phyloP scores from a whole-genome alignment of 805 yeast species.

The Pichia membranifaciens region DNA sequence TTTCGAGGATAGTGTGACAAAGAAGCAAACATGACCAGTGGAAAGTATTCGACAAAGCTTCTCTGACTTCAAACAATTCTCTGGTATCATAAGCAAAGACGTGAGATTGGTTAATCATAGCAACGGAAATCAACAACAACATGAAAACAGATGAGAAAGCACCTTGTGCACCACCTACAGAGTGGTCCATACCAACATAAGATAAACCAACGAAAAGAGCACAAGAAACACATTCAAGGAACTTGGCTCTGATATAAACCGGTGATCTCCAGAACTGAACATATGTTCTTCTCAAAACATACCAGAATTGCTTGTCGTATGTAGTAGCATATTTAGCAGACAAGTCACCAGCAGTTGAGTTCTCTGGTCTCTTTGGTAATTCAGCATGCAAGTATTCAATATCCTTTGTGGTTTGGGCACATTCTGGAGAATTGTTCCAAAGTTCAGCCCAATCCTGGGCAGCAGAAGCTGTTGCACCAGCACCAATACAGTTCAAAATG shows the following conservation, averaged over 20 bases:
- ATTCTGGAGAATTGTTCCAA: conserved; percentile 43
- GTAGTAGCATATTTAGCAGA: conserved; percentile 38
- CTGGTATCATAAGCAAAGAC: conserved; percentile 55
- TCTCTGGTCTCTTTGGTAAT: conserved; percentile 23
- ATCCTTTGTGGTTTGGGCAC: conserved; percentile 21
- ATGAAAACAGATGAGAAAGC: conserved; percentile 46
- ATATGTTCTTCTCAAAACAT: conserved; percentile 35
- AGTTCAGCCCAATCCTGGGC: conserved; percentile 56
- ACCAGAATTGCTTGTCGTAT: conserved; percentile 33
- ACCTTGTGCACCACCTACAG: conserved; percentile 54
- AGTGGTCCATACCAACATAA: conserved; percentile 52
- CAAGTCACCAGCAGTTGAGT: conserved; percentile 16
- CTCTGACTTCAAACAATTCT: conserved; percentile 65
- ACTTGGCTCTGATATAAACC: conserved; percentile 43
- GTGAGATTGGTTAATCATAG: conserved; percentile 60
- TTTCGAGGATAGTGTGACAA: conserved; percentile 50
- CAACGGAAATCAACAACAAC: conserved; percentile 51
- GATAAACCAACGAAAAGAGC: conserved; percentile 62
- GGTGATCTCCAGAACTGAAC: conserved; percentile 45
- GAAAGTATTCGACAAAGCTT: conserved; percentile 64
- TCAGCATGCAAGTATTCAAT: conserved; percentile 27
- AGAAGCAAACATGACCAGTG: conserved; percentile 60
- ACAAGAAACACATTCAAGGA: conserved; percentile 35
- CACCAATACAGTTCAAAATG: conserved; percentile 70
- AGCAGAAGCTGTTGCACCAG: conserved; percentile 68